Conservation (phyloP, 2,329 filamentous ascomycete genomes). For the Leptodontidium sp. region DNA sequence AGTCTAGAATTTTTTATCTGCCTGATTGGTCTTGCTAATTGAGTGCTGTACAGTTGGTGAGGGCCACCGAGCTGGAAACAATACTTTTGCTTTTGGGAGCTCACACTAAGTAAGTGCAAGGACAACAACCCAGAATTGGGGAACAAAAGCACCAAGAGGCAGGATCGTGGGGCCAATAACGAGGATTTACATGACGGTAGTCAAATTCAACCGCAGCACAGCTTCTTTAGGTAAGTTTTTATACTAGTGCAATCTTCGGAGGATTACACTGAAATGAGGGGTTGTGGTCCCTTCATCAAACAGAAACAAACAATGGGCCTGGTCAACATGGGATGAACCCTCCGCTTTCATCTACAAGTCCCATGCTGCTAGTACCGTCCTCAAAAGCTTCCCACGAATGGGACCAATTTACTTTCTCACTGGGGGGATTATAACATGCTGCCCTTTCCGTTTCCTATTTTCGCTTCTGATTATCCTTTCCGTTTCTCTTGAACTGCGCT, state of each 20-base stretch:
- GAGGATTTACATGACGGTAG: not conserved
- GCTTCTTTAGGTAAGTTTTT: too few species aligned
- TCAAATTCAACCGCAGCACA: too few species aligned
- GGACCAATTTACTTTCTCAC: not conserved
- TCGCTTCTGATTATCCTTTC: not conserved
- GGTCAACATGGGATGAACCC: not conserved
- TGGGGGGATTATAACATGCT: not conserved
- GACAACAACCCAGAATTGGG: too few species aligned
- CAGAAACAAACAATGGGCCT: not conserved
- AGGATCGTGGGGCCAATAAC: not conserved
- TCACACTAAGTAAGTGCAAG: too few species aligned
- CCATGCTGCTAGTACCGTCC: not conserved
- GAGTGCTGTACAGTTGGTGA: too few species aligned
- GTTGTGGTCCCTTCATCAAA: not conserved
- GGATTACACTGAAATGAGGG: too few species aligned
- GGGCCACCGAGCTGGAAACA: too few species aligned
- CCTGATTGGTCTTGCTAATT: too few species aligned
- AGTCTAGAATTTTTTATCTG: too few species aligned
- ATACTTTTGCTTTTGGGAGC: too few species aligned
- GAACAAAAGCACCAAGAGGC: too few species aligned
- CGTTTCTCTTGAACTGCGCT: not conserved
- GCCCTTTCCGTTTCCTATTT: not conserved
- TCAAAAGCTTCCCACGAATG: conserved; percentile 8
- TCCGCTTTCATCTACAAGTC: not conserved
- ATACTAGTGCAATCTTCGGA: not conserved